Base-by-base conservation (phyloP, 768 basidiomycete species). In the Boletus sp. region DNA sequence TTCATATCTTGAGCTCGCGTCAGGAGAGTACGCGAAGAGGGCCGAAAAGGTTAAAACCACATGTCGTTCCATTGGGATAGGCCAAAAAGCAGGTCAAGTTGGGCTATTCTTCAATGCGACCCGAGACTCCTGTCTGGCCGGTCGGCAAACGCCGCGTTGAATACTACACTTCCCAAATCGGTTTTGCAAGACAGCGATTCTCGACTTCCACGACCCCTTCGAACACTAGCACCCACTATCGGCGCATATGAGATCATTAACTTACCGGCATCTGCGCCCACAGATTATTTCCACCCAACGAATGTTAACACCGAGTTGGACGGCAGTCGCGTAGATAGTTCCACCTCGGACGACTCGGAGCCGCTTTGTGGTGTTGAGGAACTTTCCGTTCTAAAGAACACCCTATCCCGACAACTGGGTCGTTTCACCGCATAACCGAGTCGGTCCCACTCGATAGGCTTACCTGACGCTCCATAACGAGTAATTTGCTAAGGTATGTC, bases 401-500 rank as follows among this genome's bases (percentile, higher is more conserved):
- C 30, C 37, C 4, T 46, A 36, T 20, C n/a, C 36, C 12, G 37
- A 39, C 29, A 12, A 11, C 10, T 29, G 44, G 28, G 20, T 14
- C 20, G 39, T 8, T 40, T 6, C 12, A 20, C 24, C 17, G n/a
- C 37, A 17, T 14, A 11, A 6, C 12, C 7, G 29, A 44, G 52
- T 17, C 17, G 48, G 37, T 6, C 14, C 1, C 32, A 47, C 50
- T 12, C 7, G 24, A 56, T 53, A 52, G 57, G 65, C 33, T 2
- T 4, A 10, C n/a, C 39, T 10, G 35, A 35, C 20, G 17, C 36
- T 5, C 68, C 63, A 63, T 61, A 72, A 60, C 46, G 7, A 47
- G 69, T 56, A 66, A 68, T 47, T 59, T 47, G 50, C 0, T 18
- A 60, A 62, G 35, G 52, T 60, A 10, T 30, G 35, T 50, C 44